phyloP scores from a whole-genome alignment of 306 rosid genomes.

The Inga laurina region DNA sequence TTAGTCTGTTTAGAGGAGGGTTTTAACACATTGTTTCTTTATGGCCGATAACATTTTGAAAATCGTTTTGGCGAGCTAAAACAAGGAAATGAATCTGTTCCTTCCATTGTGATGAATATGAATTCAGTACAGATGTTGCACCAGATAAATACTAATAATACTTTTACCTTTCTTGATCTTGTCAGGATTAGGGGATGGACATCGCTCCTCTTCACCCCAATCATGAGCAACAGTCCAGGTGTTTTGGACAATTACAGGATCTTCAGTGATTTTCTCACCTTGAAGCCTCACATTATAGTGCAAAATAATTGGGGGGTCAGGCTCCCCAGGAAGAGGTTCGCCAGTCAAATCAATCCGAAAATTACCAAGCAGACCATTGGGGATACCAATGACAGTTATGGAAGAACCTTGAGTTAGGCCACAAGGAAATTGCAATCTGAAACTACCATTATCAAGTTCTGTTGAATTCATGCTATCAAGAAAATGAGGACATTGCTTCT shows the following conservation, averaged over 20 bases:
- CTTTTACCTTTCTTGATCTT: conserved; percentile 70
- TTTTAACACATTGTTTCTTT: not conserved
- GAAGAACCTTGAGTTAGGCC: conserved; percentile 99
- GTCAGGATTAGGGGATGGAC: conserved; percentile 82
- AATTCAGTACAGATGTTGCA: conserved; percentile 16
- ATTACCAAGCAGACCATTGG: conserved; percentile 87
- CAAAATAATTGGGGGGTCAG: conserved; percentile 84
- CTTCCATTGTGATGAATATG: conserved; percentile 11
- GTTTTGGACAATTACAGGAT: conserved; percentile 96
- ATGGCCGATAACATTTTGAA: not conserved
- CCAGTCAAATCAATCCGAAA: conserved; percentile 88
- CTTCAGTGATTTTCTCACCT: conserved; percentile 94
- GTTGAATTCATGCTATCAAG: conserved; percentile 73
- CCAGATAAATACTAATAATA: conserved; percentile 13
- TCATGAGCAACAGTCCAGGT: conserved; percentile 93
- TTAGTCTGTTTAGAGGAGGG: too few relatives aligned
- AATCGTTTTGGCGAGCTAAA: not conserved
- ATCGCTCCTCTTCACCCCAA: conserved; percentile 98
- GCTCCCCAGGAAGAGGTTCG: conserved; percentile 97
- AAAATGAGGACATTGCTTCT: conserved; percentile 94
- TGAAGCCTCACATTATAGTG: conserved; percentile 97
- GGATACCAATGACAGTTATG: conserved; percentile 77
- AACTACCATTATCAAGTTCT: conserved; percentile 56
- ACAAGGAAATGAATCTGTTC: not conserved
- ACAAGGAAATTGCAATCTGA: conserved; percentile 77